Conservation (phyloP, 2,329 filamentous ascomycete genomes). For the Colletotrichum higginsianum region DNA sequence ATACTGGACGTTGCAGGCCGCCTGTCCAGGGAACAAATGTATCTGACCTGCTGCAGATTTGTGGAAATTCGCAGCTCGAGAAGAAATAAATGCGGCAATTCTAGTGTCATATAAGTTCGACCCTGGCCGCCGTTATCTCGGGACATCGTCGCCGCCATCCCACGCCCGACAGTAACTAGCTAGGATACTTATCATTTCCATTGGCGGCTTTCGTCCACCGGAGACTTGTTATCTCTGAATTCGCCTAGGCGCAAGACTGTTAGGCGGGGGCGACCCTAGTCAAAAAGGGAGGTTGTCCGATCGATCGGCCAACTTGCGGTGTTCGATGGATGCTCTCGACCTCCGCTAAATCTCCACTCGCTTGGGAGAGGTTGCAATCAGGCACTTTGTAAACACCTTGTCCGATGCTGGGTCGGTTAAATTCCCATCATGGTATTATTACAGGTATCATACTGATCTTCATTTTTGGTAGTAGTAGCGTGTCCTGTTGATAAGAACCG, state of each 20-base stretch:
- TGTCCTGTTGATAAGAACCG: neutral
- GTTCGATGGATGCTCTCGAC: neutral
- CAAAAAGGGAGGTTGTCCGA: slow-evolving; percentile 2
- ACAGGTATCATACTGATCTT: too few species aligned
- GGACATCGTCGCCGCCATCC: neutral
- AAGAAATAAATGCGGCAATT: neutral
- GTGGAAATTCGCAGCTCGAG: neutral
- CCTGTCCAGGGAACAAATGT: neutral
- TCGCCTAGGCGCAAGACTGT: neutral
- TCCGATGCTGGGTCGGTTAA: neutral
- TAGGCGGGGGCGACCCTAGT: neutral
- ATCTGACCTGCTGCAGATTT: neutral
- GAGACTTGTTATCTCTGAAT: slow-evolving; percentile 7
- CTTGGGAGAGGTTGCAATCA: neutral
- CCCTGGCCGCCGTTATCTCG: slow-evolving; percentile 27
- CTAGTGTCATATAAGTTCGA: slow-evolving; percentile 17
- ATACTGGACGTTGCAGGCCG: neutral
- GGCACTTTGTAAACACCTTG: neutral
- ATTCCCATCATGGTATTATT: neutral
- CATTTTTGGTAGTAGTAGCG: too few species aligned
- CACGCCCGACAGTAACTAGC: slow-evolving; percentile 6
- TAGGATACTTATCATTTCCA: slow-evolving; percentile 25
- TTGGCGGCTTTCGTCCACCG: neutral
- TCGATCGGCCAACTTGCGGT: slow-evolving; percentile 33
- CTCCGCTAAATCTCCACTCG: neutral